Evolutionary conservation across 805 yeast genomes (phyloP), one percentile per base, ranked within the genome.

Genomic region (Candida dajiaensis): DNA sequence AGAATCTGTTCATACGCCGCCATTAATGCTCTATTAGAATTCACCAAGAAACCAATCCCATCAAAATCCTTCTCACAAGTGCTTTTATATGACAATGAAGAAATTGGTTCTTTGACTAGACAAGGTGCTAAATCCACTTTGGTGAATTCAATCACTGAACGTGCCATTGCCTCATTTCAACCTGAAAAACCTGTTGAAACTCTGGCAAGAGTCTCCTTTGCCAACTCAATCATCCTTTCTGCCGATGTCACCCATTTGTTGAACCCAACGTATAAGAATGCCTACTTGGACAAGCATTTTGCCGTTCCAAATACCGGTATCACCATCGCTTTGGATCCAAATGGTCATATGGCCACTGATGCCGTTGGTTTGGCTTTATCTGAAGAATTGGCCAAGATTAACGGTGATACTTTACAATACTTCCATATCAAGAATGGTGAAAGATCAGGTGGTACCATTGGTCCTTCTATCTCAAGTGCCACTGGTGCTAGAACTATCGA

Each of bases 401-500:
- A 85, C 50, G 83, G 72, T 43, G 89, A 85, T 61, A 67, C 69
- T 45, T 54, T 88, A 25, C 96, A 89, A 67, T 81, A 80, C 66
- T 87, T 87, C 80, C 96, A 88, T 61, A 84, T 86, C 63, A 78
- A 94, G 65, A 88, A 89, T 67, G 90, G 83, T 62, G 76, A 86
- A 15, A 77, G 94, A 61, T 82, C 89, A 1, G 96, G 96, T 28
- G 95, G 95, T 36, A 87, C 96, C 23, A 86, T 89, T 60, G 96
- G 96, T 0, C 96, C 88, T 20, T 71, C 76, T 11, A 69, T 82
- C 45, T 70, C 86, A 15, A 66, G 76, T 37, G 77, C 74, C 51
- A 80, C 87, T 1, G 89, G 89, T 46, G 85, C 86, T 4, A 72
- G 87, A 58, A 83, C 92, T 39, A 77, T 85, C 46, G 96, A 87